Evolutionary conservation across 345 rosid genomes (phyloP).

Genomic region (Moricandia arvensis): DNA sequence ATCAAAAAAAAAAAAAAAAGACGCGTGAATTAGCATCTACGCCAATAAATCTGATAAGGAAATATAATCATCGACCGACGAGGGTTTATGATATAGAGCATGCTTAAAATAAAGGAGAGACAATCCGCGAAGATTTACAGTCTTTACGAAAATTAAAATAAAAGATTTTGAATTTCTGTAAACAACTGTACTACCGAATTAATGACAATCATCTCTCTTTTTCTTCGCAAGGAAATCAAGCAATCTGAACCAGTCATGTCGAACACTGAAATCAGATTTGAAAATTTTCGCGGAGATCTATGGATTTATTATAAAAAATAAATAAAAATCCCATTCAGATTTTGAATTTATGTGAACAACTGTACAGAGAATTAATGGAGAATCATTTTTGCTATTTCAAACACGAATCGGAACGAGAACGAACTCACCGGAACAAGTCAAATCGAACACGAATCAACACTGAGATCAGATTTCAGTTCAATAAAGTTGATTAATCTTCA

Average conservation of each 20-base stretch:
- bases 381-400: neutral
- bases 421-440: neutral
- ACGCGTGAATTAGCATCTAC: neutral
- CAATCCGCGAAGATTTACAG: too few species aligned
- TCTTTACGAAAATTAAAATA: too few species aligned
- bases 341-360: neutral
- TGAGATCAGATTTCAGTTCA: neutral
- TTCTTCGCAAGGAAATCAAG: too few species aligned
- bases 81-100: slow-evolving; percentile 4
- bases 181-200: too few species aligned
- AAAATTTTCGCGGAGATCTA: slow-evolving; percentile 12
- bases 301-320: neutral
- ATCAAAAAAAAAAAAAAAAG: neutral
- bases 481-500: neutral
- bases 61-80: slow-evolving; percentile 20
- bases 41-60: neutral
- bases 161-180: too few species aligned
- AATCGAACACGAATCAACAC: neutral
- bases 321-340: neutral
- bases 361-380: neutral
- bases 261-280: neutral
- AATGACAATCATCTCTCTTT: neutral
- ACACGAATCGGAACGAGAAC: neutral
- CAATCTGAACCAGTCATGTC: neutral
- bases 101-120: neutral